Conservation (phyloP, 176 grass and related monocot genomes). For the Elymus sibiricus region DNA sequence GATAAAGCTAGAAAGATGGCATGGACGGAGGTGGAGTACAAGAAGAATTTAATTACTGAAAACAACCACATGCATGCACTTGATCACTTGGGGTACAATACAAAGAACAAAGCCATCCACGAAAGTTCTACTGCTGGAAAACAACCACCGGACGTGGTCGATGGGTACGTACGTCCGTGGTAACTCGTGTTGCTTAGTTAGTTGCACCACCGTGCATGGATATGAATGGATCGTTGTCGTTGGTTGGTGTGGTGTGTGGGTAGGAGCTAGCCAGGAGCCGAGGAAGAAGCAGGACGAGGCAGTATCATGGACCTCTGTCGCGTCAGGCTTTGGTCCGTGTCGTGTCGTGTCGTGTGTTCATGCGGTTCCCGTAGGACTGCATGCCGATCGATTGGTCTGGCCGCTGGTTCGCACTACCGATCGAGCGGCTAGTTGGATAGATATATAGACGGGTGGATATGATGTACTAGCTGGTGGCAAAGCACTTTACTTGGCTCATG, state of each 20-base stretch:
- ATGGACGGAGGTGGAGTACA: too few species aligned
- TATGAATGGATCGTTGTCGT: neutral
- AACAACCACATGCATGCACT: too few species aligned
- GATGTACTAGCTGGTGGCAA: neutral
- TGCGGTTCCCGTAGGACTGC: slow-evolving; percentile 10
- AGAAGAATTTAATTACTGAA: too few species aligned
- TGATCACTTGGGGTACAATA: too few species aligned
- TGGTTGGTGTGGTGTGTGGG: neutral
- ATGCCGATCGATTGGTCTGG: neutral
- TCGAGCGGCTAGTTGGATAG: neutral
- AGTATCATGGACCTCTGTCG: slow-evolving; percentile 1
- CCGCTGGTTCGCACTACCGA: neutral
- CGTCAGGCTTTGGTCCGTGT: neutral
- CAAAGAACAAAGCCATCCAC: too few species aligned
- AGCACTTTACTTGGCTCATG: neutral
- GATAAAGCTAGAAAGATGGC: too few species aligned
- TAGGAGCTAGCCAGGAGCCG: neutral
- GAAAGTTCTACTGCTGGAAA: too few species aligned
- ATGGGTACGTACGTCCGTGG: too few species aligned
- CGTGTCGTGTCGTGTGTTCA: neutral
- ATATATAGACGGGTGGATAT: neutral
- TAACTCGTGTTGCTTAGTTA: too few species aligned
- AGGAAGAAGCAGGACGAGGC: neutral
- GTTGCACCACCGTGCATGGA: too few species aligned
- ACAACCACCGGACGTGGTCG: too few species aligned